A percentile compares a stretch with the other conserved stretches of the same genome.
Evolutionary conservation across 805 yeast genomes (phyloP).

Genomic region (Metschnikowia peoriensis): DNA sequence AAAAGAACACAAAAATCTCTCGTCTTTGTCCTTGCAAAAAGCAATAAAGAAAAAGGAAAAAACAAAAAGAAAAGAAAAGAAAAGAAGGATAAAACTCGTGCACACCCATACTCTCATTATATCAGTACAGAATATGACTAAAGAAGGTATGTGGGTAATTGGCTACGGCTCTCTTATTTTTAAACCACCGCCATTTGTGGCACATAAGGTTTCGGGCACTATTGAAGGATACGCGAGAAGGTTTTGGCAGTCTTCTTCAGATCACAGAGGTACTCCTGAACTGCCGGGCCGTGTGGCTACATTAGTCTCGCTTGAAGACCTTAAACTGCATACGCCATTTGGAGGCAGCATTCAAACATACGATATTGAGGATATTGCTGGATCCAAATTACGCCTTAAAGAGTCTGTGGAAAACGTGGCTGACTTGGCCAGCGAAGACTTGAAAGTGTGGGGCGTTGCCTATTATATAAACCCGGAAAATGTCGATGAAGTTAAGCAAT

Average conservation of each 20-base stretch:
- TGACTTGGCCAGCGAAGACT: constrained; percentile 37
- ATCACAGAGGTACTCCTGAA: constrained; percentile 86
- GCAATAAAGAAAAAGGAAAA: too few relatives aligned
- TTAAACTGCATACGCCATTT: constrained; percentile 41
- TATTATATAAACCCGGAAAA: constrained; percentile 70
- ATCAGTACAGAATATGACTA: not conserved
- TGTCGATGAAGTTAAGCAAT: constrained; percentile 59
- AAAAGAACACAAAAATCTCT: too few relatives aligned
- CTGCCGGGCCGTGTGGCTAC: constrained; percentile 91
- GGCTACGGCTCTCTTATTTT: constrained; percentile 90
- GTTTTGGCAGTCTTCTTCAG: constrained; percentile 90
- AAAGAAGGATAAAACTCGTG: too few relatives aligned
- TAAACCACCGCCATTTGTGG: constrained; percentile 81
- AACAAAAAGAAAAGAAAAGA: too few relatives aligned
- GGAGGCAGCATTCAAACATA: constrained; percentile 41
- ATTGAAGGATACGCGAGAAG: constrained; percentile 74
- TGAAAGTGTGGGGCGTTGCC: constrained; percentile 76
- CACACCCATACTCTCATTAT: not conserved
- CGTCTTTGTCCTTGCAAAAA: too few relatives aligned
- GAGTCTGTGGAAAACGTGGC: constrained; percentile 12
- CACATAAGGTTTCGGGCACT: constrained; percentile 65
- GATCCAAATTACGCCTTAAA: not conserved
- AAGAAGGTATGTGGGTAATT: constrained; percentile 67
- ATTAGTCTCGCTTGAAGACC: constrained; percentile 58
- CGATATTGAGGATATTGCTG: constrained; percentile 20